Conservation (phyloP, 257 asterid genomes). For the Solanum appendiculatum region DNA sequence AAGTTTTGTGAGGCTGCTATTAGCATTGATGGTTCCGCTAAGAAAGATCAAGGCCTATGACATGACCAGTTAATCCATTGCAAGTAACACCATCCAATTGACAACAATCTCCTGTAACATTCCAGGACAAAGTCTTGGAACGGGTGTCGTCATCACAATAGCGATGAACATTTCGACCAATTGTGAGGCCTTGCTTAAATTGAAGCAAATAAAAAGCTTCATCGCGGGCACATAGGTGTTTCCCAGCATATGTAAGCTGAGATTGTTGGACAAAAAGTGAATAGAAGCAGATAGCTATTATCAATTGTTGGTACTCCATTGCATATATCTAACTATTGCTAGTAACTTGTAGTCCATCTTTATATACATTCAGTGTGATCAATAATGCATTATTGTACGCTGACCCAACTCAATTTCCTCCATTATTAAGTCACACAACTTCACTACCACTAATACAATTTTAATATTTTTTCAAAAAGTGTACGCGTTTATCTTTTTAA, state of each 20-base stretch:
- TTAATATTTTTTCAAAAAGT: too few relatives aligned
- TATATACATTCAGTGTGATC: background rate
- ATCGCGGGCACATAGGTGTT: background rate
- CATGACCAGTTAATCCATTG: background rate
- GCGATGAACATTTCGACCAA: fast-evolving
- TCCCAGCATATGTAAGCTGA: background rate
- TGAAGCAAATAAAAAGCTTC: background rate
- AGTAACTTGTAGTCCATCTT: background rate
- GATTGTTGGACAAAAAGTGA: background rate
- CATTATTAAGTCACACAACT: too few relatives aligned
- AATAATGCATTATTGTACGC: background rate
- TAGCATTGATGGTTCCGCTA: background rate
- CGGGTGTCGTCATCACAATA: fast-evolving
- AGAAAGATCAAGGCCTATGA: background rate
- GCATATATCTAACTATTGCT: background rate
- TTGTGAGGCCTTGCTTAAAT: background rate
- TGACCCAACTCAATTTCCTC: background rate
- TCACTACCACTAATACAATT: too few relatives aligned
- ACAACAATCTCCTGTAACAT: background rate
- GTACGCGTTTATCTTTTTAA: too few relatives aligned
- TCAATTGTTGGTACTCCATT: background rate
- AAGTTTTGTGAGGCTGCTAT: background rate
- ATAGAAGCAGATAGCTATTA: background rate
- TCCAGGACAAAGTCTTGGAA: background rate
- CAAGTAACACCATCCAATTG: background rate